These are phyloP conservation scores for Mucor velutinosus DNA, from an alignment of 371 early-diverging fungal genomes.

Conservation along the genomic window DNA sequence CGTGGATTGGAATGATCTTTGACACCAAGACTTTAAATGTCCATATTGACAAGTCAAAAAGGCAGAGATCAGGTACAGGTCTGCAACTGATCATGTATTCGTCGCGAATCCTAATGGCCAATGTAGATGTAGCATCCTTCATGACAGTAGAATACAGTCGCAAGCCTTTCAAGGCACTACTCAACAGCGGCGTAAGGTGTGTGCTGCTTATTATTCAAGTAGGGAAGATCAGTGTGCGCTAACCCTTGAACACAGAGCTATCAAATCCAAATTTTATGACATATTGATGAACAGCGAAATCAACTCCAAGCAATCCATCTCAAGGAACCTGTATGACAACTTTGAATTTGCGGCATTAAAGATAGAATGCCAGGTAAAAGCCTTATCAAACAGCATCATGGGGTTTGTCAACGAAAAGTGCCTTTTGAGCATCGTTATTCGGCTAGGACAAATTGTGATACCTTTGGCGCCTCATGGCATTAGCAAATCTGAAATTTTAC, in stretches of 20 bases:
- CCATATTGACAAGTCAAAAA: constrained; percentile 60
- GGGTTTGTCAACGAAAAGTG: constrained; percentile 9
- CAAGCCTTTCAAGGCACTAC: constrained; percentile 43
- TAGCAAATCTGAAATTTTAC: not conserved
- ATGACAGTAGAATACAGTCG: constrained; percentile 33
- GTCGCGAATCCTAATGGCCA: not conserved
- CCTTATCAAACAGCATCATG: not conserved
- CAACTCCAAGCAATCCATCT: constrained; percentile 57
- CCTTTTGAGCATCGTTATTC: constrained; percentile 12
- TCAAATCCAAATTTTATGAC: constrained; percentile 55
- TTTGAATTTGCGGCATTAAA: constrained; percentile 68
- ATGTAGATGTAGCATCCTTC: constrained; percentile 30
- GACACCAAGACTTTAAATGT: constrained; percentile 67
- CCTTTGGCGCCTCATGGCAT: constrained; percentile 3
- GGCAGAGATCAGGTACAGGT: constrained; percentile 19
- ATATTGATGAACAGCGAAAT: constrained; percentile 62
- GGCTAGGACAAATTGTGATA: not conserved
- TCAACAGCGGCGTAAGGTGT: constrained; percentile 12
- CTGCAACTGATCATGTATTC: not conserved
- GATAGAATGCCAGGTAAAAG: constrained; percentile 1
- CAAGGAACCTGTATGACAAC: constrained; percentile 73
- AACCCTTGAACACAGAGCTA: constrained; percentile 30
- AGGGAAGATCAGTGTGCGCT: constrained; percentile 32
- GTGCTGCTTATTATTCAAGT: not conserved
- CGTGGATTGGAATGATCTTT: constrained; percentile 84